phyloP scores from a whole-genome alignment of 192 early-diverging fungal species.

The Mortierella antarctica region DNA sequence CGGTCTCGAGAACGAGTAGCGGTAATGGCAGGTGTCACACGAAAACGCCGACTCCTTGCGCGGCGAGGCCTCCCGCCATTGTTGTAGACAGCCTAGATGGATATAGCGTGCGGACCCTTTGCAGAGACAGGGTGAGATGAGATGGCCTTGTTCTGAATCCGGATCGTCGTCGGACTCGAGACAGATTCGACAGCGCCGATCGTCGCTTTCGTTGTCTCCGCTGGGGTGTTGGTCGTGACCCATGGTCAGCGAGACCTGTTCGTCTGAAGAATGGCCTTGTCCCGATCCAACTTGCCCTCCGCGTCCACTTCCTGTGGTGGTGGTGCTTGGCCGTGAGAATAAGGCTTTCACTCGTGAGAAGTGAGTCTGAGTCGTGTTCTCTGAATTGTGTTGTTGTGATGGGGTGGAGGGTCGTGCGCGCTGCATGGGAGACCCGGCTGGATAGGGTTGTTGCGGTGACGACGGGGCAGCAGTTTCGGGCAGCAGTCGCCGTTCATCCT shows the following conservation, averaged over 20 bases:
- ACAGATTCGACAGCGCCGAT: slow-evolving; percentile 44
- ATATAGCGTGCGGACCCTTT: slow-evolving; percentile 43
- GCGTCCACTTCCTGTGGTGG: not conserved
- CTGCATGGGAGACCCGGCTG: too few relatives aligned
- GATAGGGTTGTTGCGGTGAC: too few relatives aligned
- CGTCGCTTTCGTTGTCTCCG: not conserved
- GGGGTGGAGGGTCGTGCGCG: too few relatives aligned
- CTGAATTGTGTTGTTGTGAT: too few relatives aligned
- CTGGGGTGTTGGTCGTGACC: not conserved
- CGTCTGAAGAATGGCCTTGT: too few relatives aligned
- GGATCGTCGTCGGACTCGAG: slow-evolving; percentile 32
- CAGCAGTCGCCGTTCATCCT: too few relatives aligned
- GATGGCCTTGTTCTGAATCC: not conserved
- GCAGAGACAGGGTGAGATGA: slow-evolving; percentile 46
- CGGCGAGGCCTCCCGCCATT: slow-evolving; percentile 25
- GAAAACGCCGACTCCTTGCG: slow-evolving; percentile 8
- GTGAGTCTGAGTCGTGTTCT: too few relatives aligned
- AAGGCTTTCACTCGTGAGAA: too few relatives aligned
- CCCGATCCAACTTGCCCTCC: not conserved
- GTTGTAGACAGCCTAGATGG: slow-evolving; percentile 33
- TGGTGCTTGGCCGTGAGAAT: too few relatives aligned
- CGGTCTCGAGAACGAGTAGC: slow-evolving; percentile 34
- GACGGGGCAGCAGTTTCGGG: too few relatives aligned
- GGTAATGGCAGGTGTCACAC: slow-evolving; percentile 46
- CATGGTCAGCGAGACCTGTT: not conserved